A percentile compares a stretch with the other conserved stretches of the same genome.
phyloP scores from a whole-genome alignment of 2,329 filamentous ascomycete genomes.

The Cladorrhinum sp. region DNA sequence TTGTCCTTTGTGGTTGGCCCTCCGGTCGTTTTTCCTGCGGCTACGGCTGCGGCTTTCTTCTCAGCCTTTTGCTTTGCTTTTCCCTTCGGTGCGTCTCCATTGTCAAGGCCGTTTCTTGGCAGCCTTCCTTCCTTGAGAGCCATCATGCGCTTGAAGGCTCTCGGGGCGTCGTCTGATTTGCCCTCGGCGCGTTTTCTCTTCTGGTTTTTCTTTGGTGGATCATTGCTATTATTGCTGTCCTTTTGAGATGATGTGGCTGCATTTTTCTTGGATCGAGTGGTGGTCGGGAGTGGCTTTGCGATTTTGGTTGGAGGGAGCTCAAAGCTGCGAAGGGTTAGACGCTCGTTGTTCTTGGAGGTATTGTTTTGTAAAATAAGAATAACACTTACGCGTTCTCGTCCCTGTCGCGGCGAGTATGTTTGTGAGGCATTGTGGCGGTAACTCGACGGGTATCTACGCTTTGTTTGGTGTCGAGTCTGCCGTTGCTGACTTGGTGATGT shows the following conservation, averaged over 20 bases:
- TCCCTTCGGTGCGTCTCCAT: constrained; percentile 50
- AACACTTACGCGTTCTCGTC: constrained; percentile 50
- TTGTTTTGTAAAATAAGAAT: constrained; percentile 27
- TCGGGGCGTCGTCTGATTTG: constrained; percentile 73
- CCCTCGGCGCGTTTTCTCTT: constrained; percentile 46
- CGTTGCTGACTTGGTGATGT: constrained; percentile 4
- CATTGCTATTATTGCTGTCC: constrained; percentile 28
- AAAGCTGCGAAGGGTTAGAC: constrained; percentile 36
- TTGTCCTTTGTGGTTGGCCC: constrained; percentile 9
- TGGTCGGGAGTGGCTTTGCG: constrained; percentile 51
- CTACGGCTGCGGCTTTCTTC: constrained; percentile 24
- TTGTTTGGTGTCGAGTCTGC: background rate
- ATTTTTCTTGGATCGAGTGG: constrained; percentile 34
- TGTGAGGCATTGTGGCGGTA: constrained; percentile 69
- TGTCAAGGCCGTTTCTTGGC: constrained; percentile 64
- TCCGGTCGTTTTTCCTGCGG: constrained; percentile 23
- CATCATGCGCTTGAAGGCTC: constrained; percentile 85
- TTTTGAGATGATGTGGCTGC: constrained; percentile 33
- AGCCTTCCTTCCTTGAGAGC: constrained; percentile 63
- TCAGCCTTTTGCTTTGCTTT: constrained; percentile 34
- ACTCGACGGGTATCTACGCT: background rate
- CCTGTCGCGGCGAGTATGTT: constrained; percentile 68
- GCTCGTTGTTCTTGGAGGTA: background rate
- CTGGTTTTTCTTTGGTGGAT: constrained; percentile 33
- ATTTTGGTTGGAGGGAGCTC: constrained; percentile 49